Conservation (phyloP, 345 rosid genomes). For the Arabidopsis arenosa region DNA sequence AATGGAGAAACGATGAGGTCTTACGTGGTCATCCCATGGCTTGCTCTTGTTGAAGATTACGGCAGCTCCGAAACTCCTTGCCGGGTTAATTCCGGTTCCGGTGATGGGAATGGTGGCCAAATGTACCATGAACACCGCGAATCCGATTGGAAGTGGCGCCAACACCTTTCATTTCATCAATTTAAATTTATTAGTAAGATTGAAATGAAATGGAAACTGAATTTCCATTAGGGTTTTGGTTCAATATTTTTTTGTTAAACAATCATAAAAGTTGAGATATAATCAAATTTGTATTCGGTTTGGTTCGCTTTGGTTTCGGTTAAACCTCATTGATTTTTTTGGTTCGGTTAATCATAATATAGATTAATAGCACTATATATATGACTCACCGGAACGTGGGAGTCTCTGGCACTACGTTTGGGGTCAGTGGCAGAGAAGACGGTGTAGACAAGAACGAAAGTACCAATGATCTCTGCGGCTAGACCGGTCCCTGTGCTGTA, state of each 20-base stretch:
- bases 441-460: constrained; percentile 71
- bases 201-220: background rate
- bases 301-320: no score
- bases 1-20: constrained; percentile 7
- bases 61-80: constrained; percentile 97
- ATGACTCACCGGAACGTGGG: constrained; percentile 65
- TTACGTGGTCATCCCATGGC: constrained; percentile 96
- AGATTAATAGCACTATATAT: background rate
- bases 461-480: constrained; percentile 71
- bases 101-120: constrained; percentile 91
- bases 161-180: constrained; percentile 60
- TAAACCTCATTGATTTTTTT: background rate
- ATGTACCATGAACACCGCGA: constrained; percentile 97
- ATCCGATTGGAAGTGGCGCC: constrained; percentile 97
- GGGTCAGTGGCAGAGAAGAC: constrained; percentile 75
- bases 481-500: constrained; percentile 67
- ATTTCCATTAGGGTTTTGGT: background rate
- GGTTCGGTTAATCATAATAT: background rate
- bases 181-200: background rate
- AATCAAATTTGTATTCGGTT: background rate
- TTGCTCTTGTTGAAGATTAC: constrained; percentile 75
- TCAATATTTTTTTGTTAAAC: background rate
- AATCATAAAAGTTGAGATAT: no score
- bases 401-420: constrained; percentile 67
- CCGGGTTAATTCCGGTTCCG: constrained; percentile 97